Conservation (phyloP, 2,329 filamentous ascomycete species). For the Scopulariopsis brevicaulis region DNA sequence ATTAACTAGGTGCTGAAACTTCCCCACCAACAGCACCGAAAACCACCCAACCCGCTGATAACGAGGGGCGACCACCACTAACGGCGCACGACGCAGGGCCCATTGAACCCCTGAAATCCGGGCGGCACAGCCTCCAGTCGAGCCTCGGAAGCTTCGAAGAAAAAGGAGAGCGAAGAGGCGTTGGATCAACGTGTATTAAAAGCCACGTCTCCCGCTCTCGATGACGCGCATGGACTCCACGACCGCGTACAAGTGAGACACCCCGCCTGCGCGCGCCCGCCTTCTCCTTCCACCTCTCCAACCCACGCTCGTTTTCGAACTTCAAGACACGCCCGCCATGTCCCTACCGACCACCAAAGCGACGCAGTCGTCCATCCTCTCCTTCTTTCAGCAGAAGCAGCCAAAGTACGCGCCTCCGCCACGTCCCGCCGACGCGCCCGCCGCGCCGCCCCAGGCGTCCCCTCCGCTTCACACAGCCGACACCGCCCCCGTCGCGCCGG, state of each 20-base stretch:
- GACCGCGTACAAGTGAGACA: background rate
- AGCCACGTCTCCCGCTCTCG: background rate
- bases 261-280: background rate
- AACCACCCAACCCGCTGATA: background rate
- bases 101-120: background rate
- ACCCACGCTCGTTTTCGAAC: background rate
- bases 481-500: constrained; percentile 13
- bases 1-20: background rate
- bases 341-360: constrained; percentile 25
- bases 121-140: background rate
- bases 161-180: too few relatives aligned
- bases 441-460: constrained; percentile 6
- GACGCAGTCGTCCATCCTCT: constrained; percentile 46
- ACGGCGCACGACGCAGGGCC: background rate
- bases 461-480: constrained; percentile 5
- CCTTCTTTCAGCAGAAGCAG: constrained; percentile 42
- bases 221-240: background rate
- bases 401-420: constrained; percentile 23
- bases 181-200: background rate
- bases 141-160: too few relatives aligned
- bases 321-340: constrained; percentile 15
- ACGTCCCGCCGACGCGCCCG: constrained; percentile 11
- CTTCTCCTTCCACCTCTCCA: background rate
- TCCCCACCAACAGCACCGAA: background rate
- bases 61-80: background rate